These are phyloP conservation scores for Ceratocystis harringtonii DNA, from an alignment of 2,329 filamentous ascomycete species.

Conservation along the genomic window DNA sequence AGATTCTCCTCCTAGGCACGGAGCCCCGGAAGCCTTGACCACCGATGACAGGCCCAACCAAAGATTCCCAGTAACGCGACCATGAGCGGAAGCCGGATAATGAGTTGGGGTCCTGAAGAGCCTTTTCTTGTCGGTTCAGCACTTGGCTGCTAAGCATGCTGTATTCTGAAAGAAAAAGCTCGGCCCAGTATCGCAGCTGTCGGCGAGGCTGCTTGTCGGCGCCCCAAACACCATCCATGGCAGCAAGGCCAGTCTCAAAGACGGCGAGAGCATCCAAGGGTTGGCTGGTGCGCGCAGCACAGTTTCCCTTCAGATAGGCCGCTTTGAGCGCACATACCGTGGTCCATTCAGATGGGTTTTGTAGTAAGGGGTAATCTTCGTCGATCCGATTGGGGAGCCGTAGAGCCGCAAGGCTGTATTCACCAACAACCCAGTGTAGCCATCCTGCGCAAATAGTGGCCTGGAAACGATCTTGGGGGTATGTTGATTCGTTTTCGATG, in stretches of 20 bases:
- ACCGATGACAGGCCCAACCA: conserved; percentile 33
- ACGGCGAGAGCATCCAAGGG: conserved; percentile 46
- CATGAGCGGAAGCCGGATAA: conserved; percentile 49
- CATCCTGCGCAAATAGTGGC: conserved; percentile 72
- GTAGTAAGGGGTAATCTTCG: conserved; percentile 37
- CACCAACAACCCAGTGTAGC: conserved; percentile 64
- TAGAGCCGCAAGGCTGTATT: conserved; percentile 46
- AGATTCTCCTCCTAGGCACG: conserved; percentile 52
- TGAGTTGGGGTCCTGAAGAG: conserved; percentile 37
- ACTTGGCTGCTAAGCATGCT: conserved; percentile 54
- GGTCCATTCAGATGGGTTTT: conserved; percentile 58
- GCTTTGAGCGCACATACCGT: conserved; percentile 68
- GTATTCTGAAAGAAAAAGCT: conserved; percentile 59
- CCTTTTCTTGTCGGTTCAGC: conserved; percentile 35
- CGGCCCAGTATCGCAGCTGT: conserved; percentile 64
- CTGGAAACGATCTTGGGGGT: conserved; percentile 52
- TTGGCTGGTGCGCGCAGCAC: conserved; percentile 35
- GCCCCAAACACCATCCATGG: conserved; percentile 38
- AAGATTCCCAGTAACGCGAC: conserved; percentile 51
- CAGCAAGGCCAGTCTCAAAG: conserved; percentile 51
- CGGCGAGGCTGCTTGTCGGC: conserved; percentile 37
- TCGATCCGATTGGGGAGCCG: conserved; percentile 50
- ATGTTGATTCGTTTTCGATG: conserved; percentile 41
- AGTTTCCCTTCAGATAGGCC: conserved; percentile 59
- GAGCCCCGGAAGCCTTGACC: conserved; percentile 44